These are phyloP conservation scores for Globisporangium perplexum DNA, from an alignment of 352 stramenopile species.

Conservation along the genomic window DNA sequence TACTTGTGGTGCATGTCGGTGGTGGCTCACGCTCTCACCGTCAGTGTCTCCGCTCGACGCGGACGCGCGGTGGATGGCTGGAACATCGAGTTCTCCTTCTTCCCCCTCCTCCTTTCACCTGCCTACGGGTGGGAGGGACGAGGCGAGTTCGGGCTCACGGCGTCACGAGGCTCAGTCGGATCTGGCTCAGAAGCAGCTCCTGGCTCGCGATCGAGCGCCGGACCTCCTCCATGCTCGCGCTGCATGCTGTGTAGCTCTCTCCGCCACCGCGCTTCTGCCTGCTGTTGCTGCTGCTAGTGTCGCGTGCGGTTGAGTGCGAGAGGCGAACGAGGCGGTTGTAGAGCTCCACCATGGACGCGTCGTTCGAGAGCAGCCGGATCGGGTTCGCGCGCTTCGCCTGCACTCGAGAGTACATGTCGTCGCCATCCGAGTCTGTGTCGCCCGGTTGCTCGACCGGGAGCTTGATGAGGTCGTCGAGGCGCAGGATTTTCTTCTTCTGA, in stretches of 20 bases:
- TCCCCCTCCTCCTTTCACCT: constrained; percentile 6
- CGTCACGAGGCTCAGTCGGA: constrained; percentile 7
- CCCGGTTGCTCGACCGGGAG: constrained; percentile 9
- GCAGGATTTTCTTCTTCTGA: constrained; percentile 13
- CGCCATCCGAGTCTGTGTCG: constrained; percentile 3
- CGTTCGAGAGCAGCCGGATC: constrained; percentile 9
- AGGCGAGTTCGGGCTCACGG: neutral
- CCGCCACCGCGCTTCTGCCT: neutral
- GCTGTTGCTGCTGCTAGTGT: no score
- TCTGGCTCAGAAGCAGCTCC: constrained; percentile 9
- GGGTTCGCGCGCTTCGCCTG: constrained; percentile 9
- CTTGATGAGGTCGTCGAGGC: constrained; percentile 15
- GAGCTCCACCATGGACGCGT: constrained; percentile 12
- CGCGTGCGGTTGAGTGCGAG: constrained; percentile 7
- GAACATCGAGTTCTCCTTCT: no score
- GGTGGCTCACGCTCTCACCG: no score
- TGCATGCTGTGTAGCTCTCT: neutral
- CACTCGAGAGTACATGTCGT: constrained; percentile 7
- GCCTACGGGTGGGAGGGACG: constrained; percentile 6
- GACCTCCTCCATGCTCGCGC: constrained; percentile 6
- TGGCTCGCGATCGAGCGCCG: constrained; percentile 14
- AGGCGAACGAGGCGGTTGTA: constrained; percentile 16
- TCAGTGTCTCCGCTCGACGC: no score
- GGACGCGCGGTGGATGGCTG: no score
- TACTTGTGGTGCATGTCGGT: no score